A percentile compares a stretch with the other conserved stretches of the same genome.
These are phyloP conservation scores for Chernovozyma aurita DNA, from an alignment of 1,139 yeast genomes.

Conservation along the genomic window DNA sequence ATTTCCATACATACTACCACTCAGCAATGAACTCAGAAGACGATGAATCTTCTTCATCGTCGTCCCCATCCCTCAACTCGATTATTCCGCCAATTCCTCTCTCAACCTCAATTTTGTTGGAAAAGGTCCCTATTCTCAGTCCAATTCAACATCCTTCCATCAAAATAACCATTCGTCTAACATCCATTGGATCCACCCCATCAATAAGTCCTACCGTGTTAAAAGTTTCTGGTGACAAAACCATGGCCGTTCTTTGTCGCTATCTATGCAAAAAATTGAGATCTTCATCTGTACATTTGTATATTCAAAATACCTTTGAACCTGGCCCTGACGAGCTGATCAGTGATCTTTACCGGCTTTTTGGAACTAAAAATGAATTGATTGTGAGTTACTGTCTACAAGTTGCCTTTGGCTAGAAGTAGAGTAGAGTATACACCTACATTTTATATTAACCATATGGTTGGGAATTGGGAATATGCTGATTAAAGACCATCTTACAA, in stretches of 20 bases:
- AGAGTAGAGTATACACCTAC: no score
- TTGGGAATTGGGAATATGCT: no score
- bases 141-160: conserved; percentile 2
- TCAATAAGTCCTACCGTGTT: conserved; percentile 46
- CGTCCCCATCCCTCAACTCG: not conserved
- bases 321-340: conserved; percentile 57
- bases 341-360: conserved; percentile 42
- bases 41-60: conserved; percentile 1
- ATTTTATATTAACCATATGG: no score
- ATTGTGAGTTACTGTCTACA: conserved; percentile 51
- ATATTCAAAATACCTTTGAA: conserved; percentile 56
- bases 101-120: conserved; percentile 21
- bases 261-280: conserved; percentile 42
- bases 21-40: conserved; percentile 3
- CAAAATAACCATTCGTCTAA: conserved; percentile 46
- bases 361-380: conserved; percentile 47
- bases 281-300: conserved; percentile 28
- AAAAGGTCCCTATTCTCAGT: conserved; percentile 7
- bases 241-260: conserved; percentile 40
- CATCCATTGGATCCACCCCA: conserved; percentile 56
- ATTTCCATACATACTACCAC: no score
- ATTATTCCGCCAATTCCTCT: conserved; percentile 18
- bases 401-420: conserved; percentile 50
- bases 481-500: no score
- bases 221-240: conserved; percentile 43